Base-by-base conservation (phyloP, 83 land plant genomes). In the Diphasiastrum complanatum region DNA sequence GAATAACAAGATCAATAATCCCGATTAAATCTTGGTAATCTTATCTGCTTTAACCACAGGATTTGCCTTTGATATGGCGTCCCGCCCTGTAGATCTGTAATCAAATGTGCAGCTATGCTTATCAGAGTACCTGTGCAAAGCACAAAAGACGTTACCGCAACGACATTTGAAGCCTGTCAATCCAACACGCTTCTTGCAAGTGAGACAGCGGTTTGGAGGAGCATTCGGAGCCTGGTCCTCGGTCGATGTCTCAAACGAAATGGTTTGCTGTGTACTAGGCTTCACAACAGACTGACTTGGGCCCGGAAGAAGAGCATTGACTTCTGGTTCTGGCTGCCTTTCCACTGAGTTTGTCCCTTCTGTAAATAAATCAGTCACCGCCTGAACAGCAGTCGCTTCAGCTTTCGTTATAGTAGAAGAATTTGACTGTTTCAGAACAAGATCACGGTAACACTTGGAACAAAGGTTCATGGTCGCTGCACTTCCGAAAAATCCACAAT, bases 401-500 rank as follows among this genome's bases (percentile, higher is more conserved):
- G n/a, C n/a, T n/a, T n/a, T n/a, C n/a, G n/a, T n/a, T n/a, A n/a
- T n/a, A n/a, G n/a, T n/a, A n/a, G n/a, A n/a, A n/a, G n/a, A n/a
- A n/a, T 75, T 72, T n/a, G 83, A 78, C 26, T 78, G 78, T 54
- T 75, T 71, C 30, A 71, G 37, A 2, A 67, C 58, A 66, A 67
- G 26, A 33, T 83, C 84, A 20, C 83, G 34, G 73, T 86, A 86
- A 60, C 91, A 86, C 60, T 83, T 78, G 33, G 85, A 80, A 45
- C 91, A 86, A 12, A 86, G 74, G 40, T 80, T 67, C 30, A 60
- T 45, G 27, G 86, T 85, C 4, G 83, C 81, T 12, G 81, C 63
- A 56, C 73, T 80, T 2, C 90, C 90, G 68, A 80, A 83, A 60
- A 85, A 85, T 0, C 90, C 90, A 60, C 89, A 85, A 66, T 77